Evolutionary conservation across 2,329 filamentous ascomycete genomes (phyloP).

Genomic region (Decorospora gaudefroyi): DNA sequence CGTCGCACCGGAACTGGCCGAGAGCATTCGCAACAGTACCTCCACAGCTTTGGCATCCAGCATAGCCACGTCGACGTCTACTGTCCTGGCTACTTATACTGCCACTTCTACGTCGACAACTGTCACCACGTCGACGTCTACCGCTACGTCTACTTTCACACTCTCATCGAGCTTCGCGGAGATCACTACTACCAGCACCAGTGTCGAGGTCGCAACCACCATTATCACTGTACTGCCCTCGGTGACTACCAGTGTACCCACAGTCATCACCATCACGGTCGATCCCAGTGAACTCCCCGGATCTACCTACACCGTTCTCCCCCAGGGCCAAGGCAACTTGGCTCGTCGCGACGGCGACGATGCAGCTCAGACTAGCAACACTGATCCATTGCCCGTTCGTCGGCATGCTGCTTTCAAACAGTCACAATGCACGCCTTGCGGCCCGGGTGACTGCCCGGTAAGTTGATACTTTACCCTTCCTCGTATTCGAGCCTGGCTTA

Average conservation of each 20-base stretch:
- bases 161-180: not conserved
- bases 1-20: not conserved
- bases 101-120: not conserved
- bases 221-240: not conserved
- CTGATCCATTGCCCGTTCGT: not conserved
- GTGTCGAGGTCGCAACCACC: not conserved
- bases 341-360: not conserved
- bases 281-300: too few relatives aligned
- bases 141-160: not conserved
- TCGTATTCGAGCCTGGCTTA: not conserved
- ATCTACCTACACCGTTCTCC: too few relatives aligned
- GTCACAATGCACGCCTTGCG: conserved; percentile 6
- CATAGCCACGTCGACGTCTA: too few relatives aligned
- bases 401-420: conserved; percentile 1
- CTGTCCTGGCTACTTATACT: not conserved
- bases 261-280: not conserved
- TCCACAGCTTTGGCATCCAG: too few relatives aligned
- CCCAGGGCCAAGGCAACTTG: not conserved
- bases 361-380: not conserved
- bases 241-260: not conserved
- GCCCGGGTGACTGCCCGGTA: conserved; percentile 2
- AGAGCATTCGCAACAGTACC: not conserved
- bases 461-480: not conserved
- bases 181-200: not conserved
- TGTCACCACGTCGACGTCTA: not conserved